These are phyloP conservation scores for Coniella vitis DNA, from an alignment of 2,329 filamentous ascomycete genomes.

Conservation along the genomic window DNA sequence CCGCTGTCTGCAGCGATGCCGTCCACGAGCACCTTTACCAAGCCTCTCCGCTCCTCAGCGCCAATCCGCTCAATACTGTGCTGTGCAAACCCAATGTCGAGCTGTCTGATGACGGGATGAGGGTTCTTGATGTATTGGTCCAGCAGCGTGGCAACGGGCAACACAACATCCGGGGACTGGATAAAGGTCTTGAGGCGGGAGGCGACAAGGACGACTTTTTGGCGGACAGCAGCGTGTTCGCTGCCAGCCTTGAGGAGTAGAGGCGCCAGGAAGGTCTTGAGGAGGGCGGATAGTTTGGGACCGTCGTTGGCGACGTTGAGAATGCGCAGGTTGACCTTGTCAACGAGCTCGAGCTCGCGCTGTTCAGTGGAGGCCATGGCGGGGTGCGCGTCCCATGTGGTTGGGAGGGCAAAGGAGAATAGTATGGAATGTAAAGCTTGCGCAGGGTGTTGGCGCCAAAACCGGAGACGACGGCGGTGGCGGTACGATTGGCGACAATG, in stretches of 20 bases:
- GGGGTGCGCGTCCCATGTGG: background rate
- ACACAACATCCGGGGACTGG: constrained; percentile 53
- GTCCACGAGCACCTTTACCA: constrained; percentile 64
- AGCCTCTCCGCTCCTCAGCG: constrained; percentile 56
- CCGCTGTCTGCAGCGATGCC: constrained; percentile 53
- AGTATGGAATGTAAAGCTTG: background rate
- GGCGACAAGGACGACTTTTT: constrained; percentile 55
- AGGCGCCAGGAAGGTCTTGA: constrained; percentile 73
- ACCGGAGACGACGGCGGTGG: background rate
- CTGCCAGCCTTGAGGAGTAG: constrained; percentile 82
- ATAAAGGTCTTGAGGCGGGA: constrained; percentile 49
- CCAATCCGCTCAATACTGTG: constrained; percentile 58
- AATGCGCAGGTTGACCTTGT: constrained; percentile 80
- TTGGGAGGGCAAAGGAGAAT: background rate
- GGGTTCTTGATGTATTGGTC: constrained; percentile 82
- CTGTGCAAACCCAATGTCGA: constrained; percentile 84
- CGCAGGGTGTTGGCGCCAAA: background rate
- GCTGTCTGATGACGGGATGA: constrained; percentile 71
- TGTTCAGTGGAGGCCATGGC: constrained; percentile 42
- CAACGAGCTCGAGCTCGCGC: constrained; percentile 74
- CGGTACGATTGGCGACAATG: too few relatives aligned
- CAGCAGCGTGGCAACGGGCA: constrained; percentile 78
- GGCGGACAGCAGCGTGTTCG: constrained; percentile 70
- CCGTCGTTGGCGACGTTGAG: constrained; percentile 74
- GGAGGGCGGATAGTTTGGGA: constrained; percentile 68